Evolutionary conservation across 1,284 basidiomycete genomes (phyloP).

Genomic region (Puccinia novopanici): DNA sequence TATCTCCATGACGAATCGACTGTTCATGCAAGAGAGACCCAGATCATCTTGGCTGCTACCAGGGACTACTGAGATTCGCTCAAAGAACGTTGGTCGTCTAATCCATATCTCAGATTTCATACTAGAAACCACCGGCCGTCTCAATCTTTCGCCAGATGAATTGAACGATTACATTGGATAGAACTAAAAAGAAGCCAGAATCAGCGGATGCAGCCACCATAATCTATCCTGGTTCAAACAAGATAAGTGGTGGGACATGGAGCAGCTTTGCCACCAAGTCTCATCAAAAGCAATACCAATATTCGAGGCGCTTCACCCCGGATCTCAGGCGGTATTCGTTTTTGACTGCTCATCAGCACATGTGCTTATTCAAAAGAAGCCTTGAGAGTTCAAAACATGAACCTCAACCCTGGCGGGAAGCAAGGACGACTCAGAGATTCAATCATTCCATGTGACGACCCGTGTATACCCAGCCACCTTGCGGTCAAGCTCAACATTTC

Average conservation of each 20-base stretch:
- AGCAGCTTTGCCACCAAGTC: background rate
- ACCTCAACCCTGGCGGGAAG: slow-evolving; percentile 6
- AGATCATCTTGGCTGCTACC: background rate
- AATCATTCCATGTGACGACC: background rate
- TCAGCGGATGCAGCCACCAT: background rate
- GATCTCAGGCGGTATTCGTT: background rate
- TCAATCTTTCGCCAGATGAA: background rate
- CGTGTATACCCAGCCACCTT: background rate
- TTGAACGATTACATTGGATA: background rate
- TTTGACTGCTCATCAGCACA: slow-evolving; percentile 11
- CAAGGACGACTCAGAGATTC: background rate
- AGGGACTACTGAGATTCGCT: background rate
- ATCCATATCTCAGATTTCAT: slow-evolving; percentile 1
- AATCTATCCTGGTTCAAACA: background rate
- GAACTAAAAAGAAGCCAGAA: background rate
- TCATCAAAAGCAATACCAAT: background rate
- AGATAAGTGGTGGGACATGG: slow-evolving; percentile 15
- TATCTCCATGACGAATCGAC: background rate
- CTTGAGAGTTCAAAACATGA: background rate
- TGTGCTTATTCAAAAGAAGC: background rate
- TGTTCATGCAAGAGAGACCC: background rate
- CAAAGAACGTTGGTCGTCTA: background rate
- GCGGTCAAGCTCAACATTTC: background rate
- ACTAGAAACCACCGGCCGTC: background rate
- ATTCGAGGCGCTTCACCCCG: background rate